These are phyloP conservation scores for Paxillus rubicundulus DNA, from an alignment of 768 basidiomycete species.

Conservation along the genomic window DNA sequence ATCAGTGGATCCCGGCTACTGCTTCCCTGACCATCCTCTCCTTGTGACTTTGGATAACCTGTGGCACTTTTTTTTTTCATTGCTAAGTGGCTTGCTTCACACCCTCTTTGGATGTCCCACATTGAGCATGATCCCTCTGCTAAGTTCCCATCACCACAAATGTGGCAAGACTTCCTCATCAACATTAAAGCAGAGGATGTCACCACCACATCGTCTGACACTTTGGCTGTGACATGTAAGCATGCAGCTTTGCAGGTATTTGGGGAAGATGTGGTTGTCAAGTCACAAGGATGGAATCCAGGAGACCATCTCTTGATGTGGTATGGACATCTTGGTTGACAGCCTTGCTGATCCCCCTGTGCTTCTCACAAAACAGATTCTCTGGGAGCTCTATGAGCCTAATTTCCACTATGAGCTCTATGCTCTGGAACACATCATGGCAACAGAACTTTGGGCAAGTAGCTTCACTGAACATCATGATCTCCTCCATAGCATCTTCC, in stretches of 20 bases:
- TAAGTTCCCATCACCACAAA: constrained; percentile 6
- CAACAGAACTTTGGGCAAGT: too few species aligned
- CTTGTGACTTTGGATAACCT: background rate
- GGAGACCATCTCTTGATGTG: background rate
- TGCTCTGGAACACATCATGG: constrained; percentile 8
- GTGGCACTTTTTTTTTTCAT: background rate
- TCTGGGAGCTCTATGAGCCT: constrained; percentile 22
- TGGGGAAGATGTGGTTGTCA: too few species aligned
- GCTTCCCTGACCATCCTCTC: constrained; percentile 2
- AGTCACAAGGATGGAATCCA: background rate
- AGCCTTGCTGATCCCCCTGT: background rate
- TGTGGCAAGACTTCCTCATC: constrained; percentile 11
- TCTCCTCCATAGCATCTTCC: background rate
- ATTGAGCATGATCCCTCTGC: background rate
- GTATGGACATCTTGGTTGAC: background rate
- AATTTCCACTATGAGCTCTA: constrained; percentile 19
- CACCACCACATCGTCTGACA: background rate
- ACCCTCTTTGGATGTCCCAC: constrained; percentile 1
- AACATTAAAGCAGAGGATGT: background rate
- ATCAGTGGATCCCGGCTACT: constrained; percentile 3
- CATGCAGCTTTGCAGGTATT: background rate
- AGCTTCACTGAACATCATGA: background rate
- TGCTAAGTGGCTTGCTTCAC: constrained; percentile 5
- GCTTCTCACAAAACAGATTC: constrained; percentile 1
- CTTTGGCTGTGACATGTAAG: background rate